These are phyloP conservation scores for Pseudomicrostroma phylloplanum DNA, from an alignment of 1,284 basidiomycete species.

Conservation along the genomic window DNA sequence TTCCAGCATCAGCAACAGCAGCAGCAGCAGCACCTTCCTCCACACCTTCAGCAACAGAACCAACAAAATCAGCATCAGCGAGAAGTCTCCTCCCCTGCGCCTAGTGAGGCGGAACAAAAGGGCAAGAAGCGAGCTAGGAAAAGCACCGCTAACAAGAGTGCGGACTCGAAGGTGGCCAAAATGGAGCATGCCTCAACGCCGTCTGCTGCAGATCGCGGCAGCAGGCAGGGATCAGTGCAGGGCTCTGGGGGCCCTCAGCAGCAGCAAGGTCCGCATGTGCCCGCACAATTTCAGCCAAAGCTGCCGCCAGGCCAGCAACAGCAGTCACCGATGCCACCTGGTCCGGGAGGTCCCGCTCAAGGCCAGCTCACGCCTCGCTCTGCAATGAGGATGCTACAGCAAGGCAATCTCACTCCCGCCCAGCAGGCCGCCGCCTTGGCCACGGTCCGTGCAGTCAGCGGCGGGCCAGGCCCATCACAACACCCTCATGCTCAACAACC, in stretches of 20 bases:
- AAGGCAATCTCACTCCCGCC: conserved; percentile 10
- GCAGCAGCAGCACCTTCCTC: conserved; percentile 7
- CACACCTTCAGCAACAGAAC: too few relatives aligned
- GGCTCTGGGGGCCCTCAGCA: not conserved
- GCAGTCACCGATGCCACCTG: not conserved
- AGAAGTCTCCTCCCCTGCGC: too few relatives aligned
- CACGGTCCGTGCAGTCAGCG: conserved; percentile 7
- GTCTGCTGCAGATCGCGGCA: not conserved
- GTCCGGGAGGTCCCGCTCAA: not conserved
- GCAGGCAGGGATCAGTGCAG: not conserved
- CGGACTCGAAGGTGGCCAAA: not conserved
- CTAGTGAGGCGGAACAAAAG: not conserved
- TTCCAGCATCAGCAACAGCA: conserved; percentile 19
- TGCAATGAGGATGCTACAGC: conserved; percentile 16
- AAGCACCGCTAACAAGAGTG: not conserved
- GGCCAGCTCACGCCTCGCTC: not conserved
- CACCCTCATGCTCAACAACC: not conserved
- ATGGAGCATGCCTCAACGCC: not conserved
- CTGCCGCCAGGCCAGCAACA: not conserved
- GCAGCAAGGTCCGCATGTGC: not conserved
- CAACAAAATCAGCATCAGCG: too few relatives aligned
- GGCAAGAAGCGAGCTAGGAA: not conserved
- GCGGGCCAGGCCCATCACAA: not conserved
- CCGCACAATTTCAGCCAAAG: not conserved
- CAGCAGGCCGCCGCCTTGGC: conserved; percentile 13